Conservation (phyloP, 495 filamentous ascomycete species). For the Podospora didyma region DNA sequence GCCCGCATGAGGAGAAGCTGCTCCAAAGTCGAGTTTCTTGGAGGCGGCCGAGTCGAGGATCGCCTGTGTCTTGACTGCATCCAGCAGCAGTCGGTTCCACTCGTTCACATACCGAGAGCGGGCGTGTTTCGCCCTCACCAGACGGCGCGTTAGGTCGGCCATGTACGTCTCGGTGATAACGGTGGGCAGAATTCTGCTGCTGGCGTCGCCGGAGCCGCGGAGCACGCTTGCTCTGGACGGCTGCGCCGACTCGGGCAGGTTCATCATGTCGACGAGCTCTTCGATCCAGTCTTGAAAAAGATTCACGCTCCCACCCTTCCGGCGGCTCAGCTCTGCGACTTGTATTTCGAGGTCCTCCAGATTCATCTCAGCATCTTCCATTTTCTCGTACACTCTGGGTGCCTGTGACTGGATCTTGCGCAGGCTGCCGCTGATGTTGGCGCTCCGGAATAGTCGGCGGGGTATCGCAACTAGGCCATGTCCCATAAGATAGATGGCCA, state of each 20-base stretch:
- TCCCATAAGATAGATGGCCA: slow-evolving; percentile 96
- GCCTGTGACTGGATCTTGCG: slow-evolving; percentile 73
- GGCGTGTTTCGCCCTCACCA: slow-evolving; percentile 76
- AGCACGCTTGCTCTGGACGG: slow-evolving; percentile 36
- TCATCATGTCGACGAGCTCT: slow-evolving; percentile 70
- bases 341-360: slow-evolving; percentile 79
- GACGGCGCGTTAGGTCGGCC: slow-evolving; percentile 77
- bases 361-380: slow-evolving; percentile 78
- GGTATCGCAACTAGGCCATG: slow-evolving; percentile 93
- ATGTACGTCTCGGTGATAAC: slow-evolving; percentile 92
- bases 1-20: slow-evolving; percentile 51
- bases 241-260: slow-evolving; percentile 59
- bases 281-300: slow-evolving; percentile 94
- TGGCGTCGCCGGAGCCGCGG: slow-evolving; percentile 36
- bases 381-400: slow-evolving; percentile 76
- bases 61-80: slow-evolving; percentile 69
- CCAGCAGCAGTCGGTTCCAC: slow-evolving; percentile 74
- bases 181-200: slow-evolving; percentile 52
- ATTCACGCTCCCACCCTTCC: slow-evolving; percentile 78
- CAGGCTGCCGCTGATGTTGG: slow-evolving; percentile 66
- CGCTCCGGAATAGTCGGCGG: slow-evolving; percentile 69
- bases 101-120: slow-evolving; percentile 76
- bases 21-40: slow-evolving; percentile 71
- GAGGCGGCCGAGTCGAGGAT: slow-evolving; percentile 81
- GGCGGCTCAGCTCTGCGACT: slow-evolving; percentile 67